Evolutionary conservation across 192 early-diverging fungal genomes (phyloP), one percentile per base, ranked within the genome.

Genomic region (Umbelopsis sp.): DNA sequence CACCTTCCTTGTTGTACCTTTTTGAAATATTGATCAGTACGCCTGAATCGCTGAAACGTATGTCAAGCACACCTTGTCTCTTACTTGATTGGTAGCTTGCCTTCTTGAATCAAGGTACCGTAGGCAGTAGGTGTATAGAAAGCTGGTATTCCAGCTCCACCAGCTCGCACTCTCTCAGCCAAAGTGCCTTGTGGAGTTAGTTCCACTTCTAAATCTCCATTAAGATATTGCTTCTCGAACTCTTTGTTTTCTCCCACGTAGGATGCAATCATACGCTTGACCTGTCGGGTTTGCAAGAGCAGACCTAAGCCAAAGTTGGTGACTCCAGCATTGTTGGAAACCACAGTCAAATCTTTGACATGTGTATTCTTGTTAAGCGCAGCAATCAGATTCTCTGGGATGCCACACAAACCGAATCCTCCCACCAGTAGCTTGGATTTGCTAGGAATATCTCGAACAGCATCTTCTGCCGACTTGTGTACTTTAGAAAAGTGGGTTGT

Each of bases 211-310:
- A 92, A 83, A 69, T 93, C 92, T n/a, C 92, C 92, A 64, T 81
- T 80, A 21, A 93, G 82, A 53, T 93, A 93, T 73, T 93, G 92
- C 33, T 89, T 80, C 52, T 88, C 89, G 80, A 93, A 93, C 73
- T 93, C 92, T 64, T 88, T 84, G 83, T 93, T 93, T 68, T 93
- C 90, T 48, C 90, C 92, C 12, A 92, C 90, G 68, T 93, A 93
- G 69, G 82, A 85, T 18, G 83, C 86, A 47, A 93, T 84, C 90
- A 93, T 93, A 55, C 90, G 87, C 73, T 90, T 91, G 82, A 93
- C 88, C 86, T 93, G 89, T 16, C 85, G 83, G 16, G 74, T 86
- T 68, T 89, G 81, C 65, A 91, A 78, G 33, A 93, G 72, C 20
- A 84, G 77, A 25, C 91, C 91, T 2, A 93, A 75, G 2, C 91